Evolutionary conservation across 805 yeast species (phyloP), one percentile per base, ranked within the genome.

Genomic region (Metschnikowia kunwiensis): DNA sequence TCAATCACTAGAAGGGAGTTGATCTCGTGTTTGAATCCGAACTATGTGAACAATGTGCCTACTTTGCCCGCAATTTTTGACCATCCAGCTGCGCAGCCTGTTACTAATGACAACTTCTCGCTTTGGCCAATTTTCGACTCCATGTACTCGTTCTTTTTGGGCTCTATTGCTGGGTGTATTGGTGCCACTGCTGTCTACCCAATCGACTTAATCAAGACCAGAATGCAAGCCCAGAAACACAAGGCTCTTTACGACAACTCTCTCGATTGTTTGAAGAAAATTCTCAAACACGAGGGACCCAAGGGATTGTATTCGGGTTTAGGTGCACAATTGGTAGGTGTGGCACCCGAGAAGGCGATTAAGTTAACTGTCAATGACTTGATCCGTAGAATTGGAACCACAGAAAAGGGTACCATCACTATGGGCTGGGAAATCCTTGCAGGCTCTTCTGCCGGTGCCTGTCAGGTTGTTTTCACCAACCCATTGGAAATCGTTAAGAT

Each of bases 121-220:
- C 60, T 68, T 41, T 67, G 70, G 71, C 73, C 73, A 21, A 65
- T 68, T 40, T 67, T 66, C 38, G 94, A 86, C 55, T 86, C 95
- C 7, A 72, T 82, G 38, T 86, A 89, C 63, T 87, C 94, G 41
- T 91, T 91, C 61, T 66, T 84, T 20, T 69, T 91, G 41, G 98
- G 98, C 12, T 87, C 97, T 3, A 74, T 89, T 33, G 97, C 98
- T 21, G 98, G 98, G 41, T 93, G 96, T 51, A 80, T 91, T 61
- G 98, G 98, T 44, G 97, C 98, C n/a, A 86, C 96, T 5, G 86
- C 84, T 11, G 98, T 91, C 28, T 91, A 91, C 60, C 98, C 98
- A 21, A 93, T 93, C 49, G 98, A 91, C 64, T 71, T 93, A 58
- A 88, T 91, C 47, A 91, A 91, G 66, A 91, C 98, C 5, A 78